Percentiles rank a stretch among this genome's conserved stretches.
Evolutionary conservation across 176 grass and related monocot species (phyloP).

Genomic region (Hordeum vulgare): DNA sequence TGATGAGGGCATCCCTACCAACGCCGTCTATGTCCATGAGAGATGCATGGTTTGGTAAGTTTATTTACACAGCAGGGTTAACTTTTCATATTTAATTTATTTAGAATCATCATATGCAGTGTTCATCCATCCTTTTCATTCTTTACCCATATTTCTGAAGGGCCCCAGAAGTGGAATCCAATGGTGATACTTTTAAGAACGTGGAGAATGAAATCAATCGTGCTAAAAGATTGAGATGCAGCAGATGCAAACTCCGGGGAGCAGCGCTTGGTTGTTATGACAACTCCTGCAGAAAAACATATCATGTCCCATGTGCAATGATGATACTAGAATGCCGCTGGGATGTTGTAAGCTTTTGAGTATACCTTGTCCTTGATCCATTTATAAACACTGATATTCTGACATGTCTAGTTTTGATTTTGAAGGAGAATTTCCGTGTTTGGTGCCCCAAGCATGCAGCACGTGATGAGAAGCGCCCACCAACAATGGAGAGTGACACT

Average conservation of each 20-base stretch:
- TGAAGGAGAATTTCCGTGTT: not conserved
- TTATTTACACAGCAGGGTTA: not conserved
- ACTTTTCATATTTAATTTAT: not conserved
- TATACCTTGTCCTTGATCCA: not conserved
- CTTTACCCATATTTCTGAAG: constrained; percentile 29
- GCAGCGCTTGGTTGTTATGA: constrained; percentile 52
- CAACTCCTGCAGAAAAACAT: constrained; percentile 3
- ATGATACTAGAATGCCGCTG: constrained; percentile 42
- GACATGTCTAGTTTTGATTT: not conserved
- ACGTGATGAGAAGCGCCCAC: constrained; percentile 5
- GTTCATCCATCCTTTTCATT: not conserved
- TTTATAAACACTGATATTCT: not conserved
- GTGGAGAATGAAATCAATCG: constrained; percentile 56
- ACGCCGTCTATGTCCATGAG: constrained; percentile 44
- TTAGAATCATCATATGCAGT: not conserved
- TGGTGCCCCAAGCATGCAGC: constrained; percentile 34
- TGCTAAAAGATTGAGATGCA: constrained; percentile 39
- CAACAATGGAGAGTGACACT: not conserved
- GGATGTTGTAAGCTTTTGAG: constrained; percentile 49
- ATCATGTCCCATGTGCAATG: constrained; percentile 50
- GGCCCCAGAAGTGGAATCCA: constrained; percentile 37
- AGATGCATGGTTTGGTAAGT: constrained; percentile 59
- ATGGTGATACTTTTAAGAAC: constrained; percentile 33
- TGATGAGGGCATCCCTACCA: constrained; percentile 10
- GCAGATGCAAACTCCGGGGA: constrained; percentile 43